phyloP scores from a whole-genome alignment of 2,329 filamentous ascomycete species.

The Epichloe baconii region DNA sequence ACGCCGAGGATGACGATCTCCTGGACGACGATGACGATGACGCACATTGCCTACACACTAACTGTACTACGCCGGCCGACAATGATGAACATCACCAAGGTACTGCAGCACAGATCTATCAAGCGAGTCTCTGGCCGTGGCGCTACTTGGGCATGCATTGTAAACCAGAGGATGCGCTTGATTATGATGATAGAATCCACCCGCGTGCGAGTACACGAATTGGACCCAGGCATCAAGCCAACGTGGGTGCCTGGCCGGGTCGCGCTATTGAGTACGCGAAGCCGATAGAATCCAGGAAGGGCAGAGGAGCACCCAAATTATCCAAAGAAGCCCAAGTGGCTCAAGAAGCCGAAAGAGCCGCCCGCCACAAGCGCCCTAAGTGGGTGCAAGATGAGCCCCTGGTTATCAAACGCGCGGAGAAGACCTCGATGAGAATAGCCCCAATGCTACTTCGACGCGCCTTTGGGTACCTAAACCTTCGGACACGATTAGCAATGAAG shows the following conservation, averaged over 20 bases:
- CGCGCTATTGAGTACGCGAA: conserved; percentile 84
- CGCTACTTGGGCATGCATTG: conserved; percentile 93
- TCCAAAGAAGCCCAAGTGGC: conserved; percentile 73
- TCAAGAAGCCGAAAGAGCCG: conserved; percentile 68
- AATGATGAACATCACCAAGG: conserved; percentile 43
- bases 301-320: conserved; percentile 64
- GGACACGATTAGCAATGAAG: conserved; percentile 34
- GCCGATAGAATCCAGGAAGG: conserved; percentile 72
- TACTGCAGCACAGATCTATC: conserved; percentile 79
- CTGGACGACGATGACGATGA: conserved; percentile 62
- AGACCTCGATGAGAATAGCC: conserved; percentile 58
- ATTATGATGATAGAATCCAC: conserved; percentile 96
- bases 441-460: conserved; percentile 59
- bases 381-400: conserved; percentile 87
- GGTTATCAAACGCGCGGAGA: conserved; percentile 80
- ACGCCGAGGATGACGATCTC: conserved; percentile 53
- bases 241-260: conserved; percentile 73
- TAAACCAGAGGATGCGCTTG: conserved; percentile 84
- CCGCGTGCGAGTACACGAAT: conserved; percentile 87
- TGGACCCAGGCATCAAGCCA: conserved; percentile 83
- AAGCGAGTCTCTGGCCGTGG: conserved; percentile 92
- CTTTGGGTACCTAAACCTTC: conserved; percentile 65
- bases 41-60: conserved; percentile 40
- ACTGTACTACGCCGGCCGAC: conserved; percentile 50
- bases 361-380: conserved; percentile 71